Evolutionary conservation across 371 early-diverging fungal genomes (phyloP).

Genomic region (Rhizomucor miehei): DNA sequence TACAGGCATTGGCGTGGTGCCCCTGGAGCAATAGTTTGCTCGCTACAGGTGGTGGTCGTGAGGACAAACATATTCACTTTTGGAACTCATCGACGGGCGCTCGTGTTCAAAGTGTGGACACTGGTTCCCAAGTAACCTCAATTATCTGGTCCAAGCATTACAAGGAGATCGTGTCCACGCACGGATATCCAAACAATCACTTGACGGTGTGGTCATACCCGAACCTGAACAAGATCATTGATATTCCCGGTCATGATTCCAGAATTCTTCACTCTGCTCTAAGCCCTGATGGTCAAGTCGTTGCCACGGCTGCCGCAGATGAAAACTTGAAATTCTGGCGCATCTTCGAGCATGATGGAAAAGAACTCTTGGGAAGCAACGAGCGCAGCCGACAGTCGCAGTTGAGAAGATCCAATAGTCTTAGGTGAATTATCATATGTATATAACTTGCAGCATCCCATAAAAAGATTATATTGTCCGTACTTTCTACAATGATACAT

Average conservation of each 20-base stretch:
- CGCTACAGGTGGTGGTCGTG: constrained; percentile 96
- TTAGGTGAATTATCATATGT: constrained; percentile 13
- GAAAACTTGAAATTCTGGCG: constrained; percentile 99
- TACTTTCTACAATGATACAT: too few species aligned
- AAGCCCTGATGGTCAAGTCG: constrained; percentile 90
- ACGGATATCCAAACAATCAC: constrained; percentile 90
- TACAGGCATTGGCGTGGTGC: constrained; percentile 97
- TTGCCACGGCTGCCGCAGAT: constrained; percentile 94
- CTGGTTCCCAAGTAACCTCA: constrained; percentile 95
- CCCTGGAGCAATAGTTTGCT: constrained; percentile 94
- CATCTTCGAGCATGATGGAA: constrained; percentile 61
- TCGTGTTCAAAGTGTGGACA: constrained; percentile 66
- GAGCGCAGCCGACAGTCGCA: constrained; percentile 3
- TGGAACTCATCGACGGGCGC: constrained; percentile 89
- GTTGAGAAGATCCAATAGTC: constrained; percentile 15
- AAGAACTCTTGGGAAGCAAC: constrained; percentile 5
- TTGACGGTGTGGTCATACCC: constrained; percentile 92
- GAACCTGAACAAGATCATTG: constrained; percentile 70
- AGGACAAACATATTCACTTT: constrained; percentile 91
- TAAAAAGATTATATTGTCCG: neutral
- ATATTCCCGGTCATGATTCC: constrained; percentile 84
- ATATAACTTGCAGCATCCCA: neutral
- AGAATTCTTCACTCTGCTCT: constrained; percentile 89
- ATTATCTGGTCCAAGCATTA: constrained; percentile 90
- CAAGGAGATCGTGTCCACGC: constrained; percentile 92